Percentiles rank a stretch among this genome's conserved stretches.
phyloP scores from a whole-genome alignment of 129 eudicot species.

The Tagetes erecta region DNA sequence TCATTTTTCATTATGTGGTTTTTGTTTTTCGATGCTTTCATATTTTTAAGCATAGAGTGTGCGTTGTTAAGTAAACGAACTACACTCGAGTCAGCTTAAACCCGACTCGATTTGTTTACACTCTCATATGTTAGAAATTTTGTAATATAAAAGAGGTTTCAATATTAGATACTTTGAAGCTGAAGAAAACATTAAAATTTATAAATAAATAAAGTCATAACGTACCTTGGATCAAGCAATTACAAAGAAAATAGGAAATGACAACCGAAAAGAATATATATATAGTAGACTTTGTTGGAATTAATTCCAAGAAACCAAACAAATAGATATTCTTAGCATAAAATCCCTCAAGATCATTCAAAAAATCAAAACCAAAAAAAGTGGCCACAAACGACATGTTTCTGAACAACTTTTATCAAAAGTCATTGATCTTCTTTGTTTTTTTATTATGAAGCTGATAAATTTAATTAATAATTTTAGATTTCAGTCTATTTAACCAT shows the following conservation, averaged over 20 bases:
- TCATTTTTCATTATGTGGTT: too few species aligned
- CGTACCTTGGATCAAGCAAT: slow-evolving; percentile 16
- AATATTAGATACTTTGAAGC: not conserved
- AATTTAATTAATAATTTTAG: not conserved
- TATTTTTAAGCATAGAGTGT: too few species aligned
- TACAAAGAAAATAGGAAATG: slow-evolving; percentile 3
- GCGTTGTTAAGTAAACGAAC: too few species aligned
- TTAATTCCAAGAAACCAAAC: slow-evolving; percentile 39
- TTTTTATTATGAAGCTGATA: not conserved
- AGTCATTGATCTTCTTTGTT: not conserved
- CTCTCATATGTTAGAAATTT: not conserved
- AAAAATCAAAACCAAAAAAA: slow-evolving; percentile 28
- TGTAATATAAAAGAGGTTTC: not conserved
- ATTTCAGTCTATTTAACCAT: not conserved
- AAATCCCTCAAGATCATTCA: slow-evolving; percentile 45
- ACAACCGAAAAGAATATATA: slow-evolving; percentile 16
- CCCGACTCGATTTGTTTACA: too few species aligned
- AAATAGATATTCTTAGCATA: slow-evolving; percentile 43
- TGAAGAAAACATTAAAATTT: not conserved
- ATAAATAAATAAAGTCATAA: not conserved
- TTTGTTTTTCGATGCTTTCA: too few species aligned
- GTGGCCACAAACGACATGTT: slow-evolving; percentile 26
- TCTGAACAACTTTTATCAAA: slow-evolving; percentile 16
- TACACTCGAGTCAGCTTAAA: too few species aligned
- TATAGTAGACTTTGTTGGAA: slow-evolving; percentile 32